Percentiles rank a stretch among this genome's conserved stretches.
These are phyloP conservation scores for Didymellaceae sp. DNA, from an alignment of 2,329 filamentous ascomycete species.

Conservation along the genomic window DNA sequence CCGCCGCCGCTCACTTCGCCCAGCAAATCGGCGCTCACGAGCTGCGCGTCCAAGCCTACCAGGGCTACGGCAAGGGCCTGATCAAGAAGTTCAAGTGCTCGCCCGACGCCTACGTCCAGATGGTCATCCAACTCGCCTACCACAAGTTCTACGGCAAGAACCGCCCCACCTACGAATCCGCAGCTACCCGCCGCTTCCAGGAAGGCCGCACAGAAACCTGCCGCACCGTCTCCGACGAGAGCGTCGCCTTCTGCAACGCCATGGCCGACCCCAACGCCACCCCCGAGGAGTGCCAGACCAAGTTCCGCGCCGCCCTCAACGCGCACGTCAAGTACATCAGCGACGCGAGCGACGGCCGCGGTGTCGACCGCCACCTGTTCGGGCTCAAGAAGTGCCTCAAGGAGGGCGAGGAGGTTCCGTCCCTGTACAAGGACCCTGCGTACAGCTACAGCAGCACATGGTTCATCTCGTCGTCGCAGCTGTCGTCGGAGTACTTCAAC, in stretches of 20 bases:
- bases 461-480: slow-evolving; percentile 87
- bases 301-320: slow-evolving; percentile 82
- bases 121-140: slow-evolving; percentile 98
- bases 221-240: slow-evolving; percentile 88
- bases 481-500: slow-evolving; percentile 97
- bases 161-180: slow-evolving; percentile 96
- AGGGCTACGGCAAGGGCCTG: slow-evolving; percentile 95
- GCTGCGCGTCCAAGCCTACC: slow-evolving; percentile 91
- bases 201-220: slow-evolving; percentile 96
- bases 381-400: slow-evolving; percentile 90
- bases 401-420: slow-evolving; percentile 79
- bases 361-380: slow-evolving; percentile 96
- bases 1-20: slow-evolving; percentile 79
- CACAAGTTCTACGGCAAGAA: slow-evolving; percentile 99
- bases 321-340: slow-evolving; percentile 89
- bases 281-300: slow-evolving; percentile 69
- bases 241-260: slow-evolving; percentile 85
- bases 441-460: slow-evolving; percentile 84
- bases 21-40: slow-evolving; percentile 86
- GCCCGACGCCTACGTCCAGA: slow-evolving; percentile 96
- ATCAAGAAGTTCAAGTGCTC: slow-evolving; percentile 99
- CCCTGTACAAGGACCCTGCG: slow-evolving; percentile 85
- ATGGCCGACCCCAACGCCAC: slow-evolving; percentile 74
- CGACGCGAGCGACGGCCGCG: slow-evolving; percentile 88
- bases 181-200: slow-evolving; percentile 93